Conservation (phyloP, 352 stramenopile genomes). For the Globisporangium barbulae region DNA sequence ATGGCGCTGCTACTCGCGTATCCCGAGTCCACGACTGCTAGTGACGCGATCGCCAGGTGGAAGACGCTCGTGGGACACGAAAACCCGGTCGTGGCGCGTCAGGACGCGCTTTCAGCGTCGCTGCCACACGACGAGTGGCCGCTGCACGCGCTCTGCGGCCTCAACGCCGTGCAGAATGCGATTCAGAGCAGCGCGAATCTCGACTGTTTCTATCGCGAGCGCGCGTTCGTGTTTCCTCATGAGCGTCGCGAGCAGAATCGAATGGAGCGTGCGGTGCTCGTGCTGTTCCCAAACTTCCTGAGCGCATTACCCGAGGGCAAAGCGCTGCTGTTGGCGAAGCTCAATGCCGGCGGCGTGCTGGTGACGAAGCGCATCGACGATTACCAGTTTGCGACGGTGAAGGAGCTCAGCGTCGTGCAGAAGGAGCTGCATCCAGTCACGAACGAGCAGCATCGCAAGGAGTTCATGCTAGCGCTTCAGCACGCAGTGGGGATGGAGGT, state of each 20-base stretch:
- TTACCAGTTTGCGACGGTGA: neutral
- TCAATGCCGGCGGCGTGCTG: slow-evolving; percentile 19
- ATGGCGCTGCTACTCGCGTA: slow-evolving; percentile 55
- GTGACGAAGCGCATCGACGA: slow-evolving; percentile 6
- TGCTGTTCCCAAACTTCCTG: slow-evolving; percentile 40
- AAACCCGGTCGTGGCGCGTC: slow-evolving; percentile 41
- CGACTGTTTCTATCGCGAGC: slow-evolving; percentile 55
- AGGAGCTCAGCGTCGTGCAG: slow-evolving; percentile 1
- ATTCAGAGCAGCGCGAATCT: slow-evolving; percentile 58
- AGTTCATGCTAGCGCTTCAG: neutral
- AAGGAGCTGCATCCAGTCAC: slow-evolving; percentile 11
- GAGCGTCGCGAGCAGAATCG: neutral
- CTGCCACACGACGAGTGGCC: slow-evolving; percentile 43
- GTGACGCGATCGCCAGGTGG: slow-evolving; percentile 32
- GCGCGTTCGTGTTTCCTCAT: slow-evolving; percentile 57
- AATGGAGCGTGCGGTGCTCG: slow-evolving; percentile 36
- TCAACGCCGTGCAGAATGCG: slow-evolving; percentile 57
- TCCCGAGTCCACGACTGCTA: slow-evolving; percentile 5
- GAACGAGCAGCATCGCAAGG: slow-evolving; percentile 5
- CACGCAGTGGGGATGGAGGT: neutral
- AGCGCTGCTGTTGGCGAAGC: slow-evolving; percentile 24
- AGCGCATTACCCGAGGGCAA: slow-evolving; percentile 22
- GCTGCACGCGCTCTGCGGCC: slow-evolving; percentile 70
- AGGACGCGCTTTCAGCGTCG: slow-evolving; percentile 34
- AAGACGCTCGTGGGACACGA: slow-evolving; percentile 56